phyloP scores from a whole-genome alignment of 225 moss, liverwort and hornwort species.

The Ulota crispa region DNA sequence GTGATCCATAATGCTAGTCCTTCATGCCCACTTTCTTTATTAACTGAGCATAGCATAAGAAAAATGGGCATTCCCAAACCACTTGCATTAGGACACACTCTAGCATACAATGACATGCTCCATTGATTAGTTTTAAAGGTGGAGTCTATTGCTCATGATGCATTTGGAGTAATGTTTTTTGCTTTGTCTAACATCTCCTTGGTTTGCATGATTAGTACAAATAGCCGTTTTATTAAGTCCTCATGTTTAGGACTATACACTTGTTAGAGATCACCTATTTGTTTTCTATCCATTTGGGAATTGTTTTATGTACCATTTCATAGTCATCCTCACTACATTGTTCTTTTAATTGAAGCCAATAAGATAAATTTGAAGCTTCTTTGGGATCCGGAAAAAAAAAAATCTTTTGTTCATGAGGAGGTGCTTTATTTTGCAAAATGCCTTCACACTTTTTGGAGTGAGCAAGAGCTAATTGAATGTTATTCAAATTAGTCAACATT shows the following conservation, averaged over 20 bases:
- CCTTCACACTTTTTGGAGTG: neutral
- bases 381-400: neutral
- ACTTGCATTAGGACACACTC: too few species aligned
- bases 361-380: neutral
- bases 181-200: neutral
- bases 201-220: neutral
- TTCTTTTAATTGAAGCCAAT: too few species aligned
- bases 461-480: too few species aligned
- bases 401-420: too few species aligned
- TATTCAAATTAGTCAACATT: neutral
- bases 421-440: fast-evolving
- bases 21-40: too few species aligned
- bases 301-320: neutral
- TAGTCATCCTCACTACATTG: neutral
- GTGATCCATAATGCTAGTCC: too few species aligned
- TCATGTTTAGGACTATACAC: fast-evolving
- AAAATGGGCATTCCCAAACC: too few species aligned
- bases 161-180: neutral
- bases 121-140: too few species aligned
- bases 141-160: neutral
- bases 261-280: neutral
- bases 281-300: neutral
- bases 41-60: neutral
- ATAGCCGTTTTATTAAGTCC: neutral
- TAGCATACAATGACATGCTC: too few species aligned